A percentile compares a stretch with the other conserved stretches of the same genome.
Conservation (phyloP, 1,284 basidiomycete genomes). For the Sanghuangporus sanghuang region DNA sequence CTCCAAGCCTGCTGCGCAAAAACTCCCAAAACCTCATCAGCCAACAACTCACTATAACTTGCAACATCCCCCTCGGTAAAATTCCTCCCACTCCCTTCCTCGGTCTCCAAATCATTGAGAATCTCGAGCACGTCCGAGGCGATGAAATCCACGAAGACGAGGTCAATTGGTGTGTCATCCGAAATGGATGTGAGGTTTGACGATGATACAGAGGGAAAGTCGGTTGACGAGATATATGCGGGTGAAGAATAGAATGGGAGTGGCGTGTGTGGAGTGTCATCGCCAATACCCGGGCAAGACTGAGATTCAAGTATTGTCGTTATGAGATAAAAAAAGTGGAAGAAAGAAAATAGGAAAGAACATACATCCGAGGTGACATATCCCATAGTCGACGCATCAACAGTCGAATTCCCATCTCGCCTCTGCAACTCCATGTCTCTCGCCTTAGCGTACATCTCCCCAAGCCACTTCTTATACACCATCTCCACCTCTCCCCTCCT, state of each 20-base stretch:
- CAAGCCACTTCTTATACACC: constrained; percentile 49
- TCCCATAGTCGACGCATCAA: constrained; percentile 31
- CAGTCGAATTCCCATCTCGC: background rate
- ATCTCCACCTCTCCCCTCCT: constrained; percentile 45
- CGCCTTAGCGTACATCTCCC: constrained; percentile 36
- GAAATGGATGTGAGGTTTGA: constrained; percentile 29
- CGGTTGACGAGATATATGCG: constrained; percentile 50
- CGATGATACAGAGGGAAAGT: constrained; percentile 28
- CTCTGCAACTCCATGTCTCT: background rate
- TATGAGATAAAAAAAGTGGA: background rate
- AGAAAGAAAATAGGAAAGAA: background rate
- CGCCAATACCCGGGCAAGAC: constrained; percentile 53
- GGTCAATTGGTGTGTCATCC: constrained; percentile 45
- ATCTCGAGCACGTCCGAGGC: constrained; percentile 44
- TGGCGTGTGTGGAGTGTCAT: constrained; percentile 58
- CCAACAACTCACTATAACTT: constrained; percentile 45
- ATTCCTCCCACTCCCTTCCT: constrained; percentile 22
- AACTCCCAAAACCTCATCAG: constrained; percentile 49
- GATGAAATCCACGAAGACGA: constrained; percentile 70
- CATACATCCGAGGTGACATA: constrained; percentile 72
- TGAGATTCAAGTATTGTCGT: background rate
- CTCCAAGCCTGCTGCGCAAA: constrained; percentile 60
- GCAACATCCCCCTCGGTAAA: constrained; percentile 49
- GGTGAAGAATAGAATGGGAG: constrained; percentile 51
- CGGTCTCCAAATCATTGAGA: constrained; percentile 49